A percentile compares a stretch with the other conserved stretches of the same genome.
Evolutionary conservation across 768 basidiomycete species (phyloP).

Genomic region (Boletus subcaerulescens): DNA sequence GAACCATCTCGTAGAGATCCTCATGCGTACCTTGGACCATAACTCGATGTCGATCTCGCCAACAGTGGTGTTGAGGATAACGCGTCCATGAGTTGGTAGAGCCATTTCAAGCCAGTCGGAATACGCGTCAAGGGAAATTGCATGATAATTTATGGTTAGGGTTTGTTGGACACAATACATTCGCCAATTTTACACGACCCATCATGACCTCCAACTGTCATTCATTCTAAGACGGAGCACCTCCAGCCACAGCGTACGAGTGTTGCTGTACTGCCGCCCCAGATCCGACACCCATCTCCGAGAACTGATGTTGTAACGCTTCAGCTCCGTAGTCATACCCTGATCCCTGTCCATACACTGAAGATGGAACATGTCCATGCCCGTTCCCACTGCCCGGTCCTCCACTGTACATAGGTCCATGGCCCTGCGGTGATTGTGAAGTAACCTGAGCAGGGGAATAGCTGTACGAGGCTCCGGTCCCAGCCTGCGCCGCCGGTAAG

Average conservation of each 20-base stretch:
- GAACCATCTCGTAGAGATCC: neutral
- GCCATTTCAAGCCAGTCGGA: constrained; percentile 48
- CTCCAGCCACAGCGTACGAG: constrained; percentile 19
- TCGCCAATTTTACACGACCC: neutral
- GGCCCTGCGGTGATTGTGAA: constrained; percentile 16
- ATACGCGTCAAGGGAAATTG: neutral
- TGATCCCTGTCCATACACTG: constrained; percentile 16
- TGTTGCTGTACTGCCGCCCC: constrained; percentile 22
- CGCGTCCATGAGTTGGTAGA: constrained; percentile 80
- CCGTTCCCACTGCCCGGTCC: constrained; percentile 21
- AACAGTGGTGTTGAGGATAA: constrained; percentile 84
- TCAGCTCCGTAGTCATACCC: constrained; percentile 26
- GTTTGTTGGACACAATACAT: constrained; percentile 6
- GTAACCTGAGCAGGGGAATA: constrained; percentile 15
- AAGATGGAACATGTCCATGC: constrained; percentile 21
- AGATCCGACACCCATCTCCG: constrained; percentile 28
- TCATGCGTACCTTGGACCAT: constrained; percentile 73
- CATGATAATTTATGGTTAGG: constrained; percentile 17
- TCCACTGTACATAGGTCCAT: constrained; percentile 15
- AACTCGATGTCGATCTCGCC: constrained; percentile 89
- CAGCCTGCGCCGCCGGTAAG: neutral
- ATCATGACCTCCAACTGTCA: too few species aligned
- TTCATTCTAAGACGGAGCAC: constrained; percentile 14
- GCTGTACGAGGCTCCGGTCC: constrained; percentile 11
- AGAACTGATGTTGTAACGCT: constrained; percentile 29